These are phyloP conservation scores for Rhizopus sp. DNA, from an alignment of 371 early-diverging fungal genomes.

Conservation along the genomic window DNA sequence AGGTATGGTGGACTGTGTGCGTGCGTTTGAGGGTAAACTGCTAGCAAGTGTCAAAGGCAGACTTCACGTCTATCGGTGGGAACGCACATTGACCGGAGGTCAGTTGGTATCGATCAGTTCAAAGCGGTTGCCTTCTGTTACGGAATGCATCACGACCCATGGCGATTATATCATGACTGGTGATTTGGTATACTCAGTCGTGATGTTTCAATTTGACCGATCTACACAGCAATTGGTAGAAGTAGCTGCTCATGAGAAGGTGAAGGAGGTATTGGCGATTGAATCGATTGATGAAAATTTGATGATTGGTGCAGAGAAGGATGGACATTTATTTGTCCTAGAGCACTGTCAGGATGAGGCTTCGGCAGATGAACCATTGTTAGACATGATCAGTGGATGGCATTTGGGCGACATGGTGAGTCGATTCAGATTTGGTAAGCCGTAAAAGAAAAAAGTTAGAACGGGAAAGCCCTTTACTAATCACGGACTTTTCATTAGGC, in stretches of 20 bases:
- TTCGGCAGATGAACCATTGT: slow-evolving; percentile 51
- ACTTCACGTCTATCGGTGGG: slow-evolving; percentile 40
- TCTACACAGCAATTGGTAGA: slow-evolving; percentile 60
- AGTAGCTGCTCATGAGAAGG: slow-evolving; percentile 65
- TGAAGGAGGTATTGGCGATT: slow-evolving; percentile 69
- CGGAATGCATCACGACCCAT: slow-evolving; percentile 30
- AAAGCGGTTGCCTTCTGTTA: slow-evolving; percentile 27
- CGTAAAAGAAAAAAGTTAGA: neutral
- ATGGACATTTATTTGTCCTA: slow-evolving; percentile 67
- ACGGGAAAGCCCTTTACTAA: neutral
- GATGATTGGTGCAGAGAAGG: slow-evolving; percentile 65
- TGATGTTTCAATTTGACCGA: slow-evolving; percentile 48
- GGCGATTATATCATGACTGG: slow-evolving; percentile 34
- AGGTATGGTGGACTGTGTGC: slow-evolving; percentile 58
- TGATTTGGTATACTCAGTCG: slow-evolving; percentile 36
- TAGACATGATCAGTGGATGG: slow-evolving; percentile 72
- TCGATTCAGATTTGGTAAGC: slow-evolving; percentile 70
- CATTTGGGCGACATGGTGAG: slow-evolving; percentile 88
- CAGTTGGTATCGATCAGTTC: slow-evolving; percentile 26
- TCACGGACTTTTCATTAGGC: slow-evolving; percentile 36
- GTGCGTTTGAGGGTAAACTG: slow-evolving; percentile 51
- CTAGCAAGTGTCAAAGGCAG: slow-evolving; percentile 57
- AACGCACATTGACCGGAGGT: slow-evolving; percentile 31
- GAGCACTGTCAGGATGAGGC: slow-evolving; percentile 47
- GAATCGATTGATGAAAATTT: slow-evolving; percentile 62